Base-by-base conservation (phyloP, 768 basidiomycete genomes). In the Phaeotremella skinneri region DNA sequence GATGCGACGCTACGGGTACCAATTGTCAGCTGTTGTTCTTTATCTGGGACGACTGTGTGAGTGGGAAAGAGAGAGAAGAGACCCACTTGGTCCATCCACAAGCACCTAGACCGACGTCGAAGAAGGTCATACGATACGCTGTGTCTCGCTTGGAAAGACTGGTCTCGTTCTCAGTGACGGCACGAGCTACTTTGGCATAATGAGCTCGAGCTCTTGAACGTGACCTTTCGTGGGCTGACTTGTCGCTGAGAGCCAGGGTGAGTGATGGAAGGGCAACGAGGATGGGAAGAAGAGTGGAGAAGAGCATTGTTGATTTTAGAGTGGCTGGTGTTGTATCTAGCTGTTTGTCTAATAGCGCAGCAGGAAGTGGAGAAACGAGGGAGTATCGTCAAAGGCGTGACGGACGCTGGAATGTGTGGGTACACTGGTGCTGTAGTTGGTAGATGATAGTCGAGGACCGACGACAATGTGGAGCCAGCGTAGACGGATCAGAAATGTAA, bases 61-160 rank as follows among this genome's bases (percentile, higher is more conserved):
- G n/a, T n/a, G 41, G 32, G 31, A 54, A 16, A 55, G 47, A 50
- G 25, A n/a, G 34, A 52, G 31, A 41, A n/a, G 29, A 13, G 6
- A 49, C 39, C 48, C 58, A 65, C 63, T 74, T 74, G 62, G 66
- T 63, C 13, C 42, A 0, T 25, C 81, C 81, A 56, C 81, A 82
- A 55, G 81, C 79, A 21, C 81, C 81, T 13, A 82, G 74, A 25
- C 81, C 81, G 26, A 70, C 79, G 20, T 78, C 76, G 52, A 77
- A 82, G 63, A 60, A 82, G 0, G 80, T 82, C 20, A 69, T 71
- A 42, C 71, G 58, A n/a, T 67, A 68, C n/a, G 48, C 55, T 11
- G 47, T 30, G 11, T 55, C 52, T 20, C 66, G 57, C 52, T 68
- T 68, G 7, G 49, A 39, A 39, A 61, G 57, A n/a, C n/a, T n/a